Evolutionary conservation across 768 basidiomycete genomes (phyloP).

Genomic region (Podaxis sp.): DNA sequence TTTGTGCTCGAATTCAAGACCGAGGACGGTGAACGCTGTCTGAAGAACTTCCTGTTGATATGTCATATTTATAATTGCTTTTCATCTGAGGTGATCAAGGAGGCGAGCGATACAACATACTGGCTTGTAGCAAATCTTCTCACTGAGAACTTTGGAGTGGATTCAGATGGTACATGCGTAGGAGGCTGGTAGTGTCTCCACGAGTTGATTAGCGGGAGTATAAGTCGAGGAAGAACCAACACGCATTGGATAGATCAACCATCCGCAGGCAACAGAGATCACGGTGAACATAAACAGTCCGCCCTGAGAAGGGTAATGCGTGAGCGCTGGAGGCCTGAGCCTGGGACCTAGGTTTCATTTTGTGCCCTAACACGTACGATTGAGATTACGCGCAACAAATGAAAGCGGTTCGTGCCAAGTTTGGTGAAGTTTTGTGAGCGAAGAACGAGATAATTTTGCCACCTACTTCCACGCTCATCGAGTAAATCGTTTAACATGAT

Average conservation of each 20-base stretch:
- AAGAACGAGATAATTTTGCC: neutral
- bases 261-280: constrained; percentile 40
- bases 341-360: too few relatives aligned
- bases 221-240: neutral
- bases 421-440: constrained; percentile 24
- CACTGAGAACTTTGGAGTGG: constrained; percentile 63
- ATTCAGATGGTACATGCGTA: constrained; percentile 62
- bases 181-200: constrained; percentile 66
- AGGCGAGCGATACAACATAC: constrained; percentile 77
- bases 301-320: constrained; percentile 72
- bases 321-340: constrained; percentile 44
- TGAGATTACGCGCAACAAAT: constrained; percentile 36
- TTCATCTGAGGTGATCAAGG: constrained; percentile 42
- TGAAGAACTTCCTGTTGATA: neutral
- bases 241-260: constrained; percentile 36
- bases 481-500: too few relatives aligned
- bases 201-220: constrained; percentile 23
- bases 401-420: constrained; percentile 62
- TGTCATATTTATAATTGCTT: neutral
- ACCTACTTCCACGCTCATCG: too few relatives aligned
- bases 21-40: constrained; percentile 35
- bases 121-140: constrained; percentile 82
- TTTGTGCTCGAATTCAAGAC: constrained; percentile 76
- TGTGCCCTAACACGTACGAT: too few relatives aligned
- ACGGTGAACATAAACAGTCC: constrained; percentile 71